phyloP scores from a whole-genome alignment of 2,329 filamentous ascomycete genomes.

The Exophiala sideris region DNA sequence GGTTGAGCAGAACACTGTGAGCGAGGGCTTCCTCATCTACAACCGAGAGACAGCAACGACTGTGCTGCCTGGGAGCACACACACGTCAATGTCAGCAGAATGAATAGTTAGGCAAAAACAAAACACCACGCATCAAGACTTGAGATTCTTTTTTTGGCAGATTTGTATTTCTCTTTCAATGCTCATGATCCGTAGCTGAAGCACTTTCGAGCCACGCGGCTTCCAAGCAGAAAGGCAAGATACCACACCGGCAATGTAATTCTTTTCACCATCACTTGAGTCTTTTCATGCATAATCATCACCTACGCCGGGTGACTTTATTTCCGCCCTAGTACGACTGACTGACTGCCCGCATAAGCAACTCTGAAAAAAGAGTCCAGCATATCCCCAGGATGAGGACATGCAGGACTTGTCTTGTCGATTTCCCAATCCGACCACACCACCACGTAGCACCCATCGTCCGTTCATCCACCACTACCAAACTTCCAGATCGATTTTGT shows the following conservation, averaged over 20 bases:
- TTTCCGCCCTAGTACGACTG: conserved; percentile 2
- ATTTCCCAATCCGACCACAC: background rate
- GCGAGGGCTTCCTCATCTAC: background rate
- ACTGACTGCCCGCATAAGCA: conserved; percentile 6
- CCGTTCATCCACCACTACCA: background rate
- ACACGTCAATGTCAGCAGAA: background rate
- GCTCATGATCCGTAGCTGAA: conserved; percentile 20
- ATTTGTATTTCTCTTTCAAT: conserved; percentile 14
- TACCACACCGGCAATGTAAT: conserved; percentile 5
- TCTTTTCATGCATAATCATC: conserved; percentile 6
- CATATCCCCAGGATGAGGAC: no score
- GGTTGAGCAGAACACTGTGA: no score
- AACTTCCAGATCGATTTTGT: background rate
- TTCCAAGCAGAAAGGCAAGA: conserved; percentile 13
- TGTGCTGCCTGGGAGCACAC: background rate
- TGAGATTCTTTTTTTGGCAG: conserved; percentile 1
- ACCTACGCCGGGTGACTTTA: background rate
- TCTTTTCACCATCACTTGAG: conserved; percentile 5
- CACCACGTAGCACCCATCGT: background rate
- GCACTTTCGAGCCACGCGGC: conserved; percentile 21
- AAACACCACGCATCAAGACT: background rate
- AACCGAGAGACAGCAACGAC: background rate
- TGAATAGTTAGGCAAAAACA: background rate
- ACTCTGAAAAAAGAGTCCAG: background rate
- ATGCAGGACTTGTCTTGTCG: no score